Evolutionary conservation across 2,329 filamentous ascomycete species (phyloP).

Genomic region (Fusarium sp.): DNA sequence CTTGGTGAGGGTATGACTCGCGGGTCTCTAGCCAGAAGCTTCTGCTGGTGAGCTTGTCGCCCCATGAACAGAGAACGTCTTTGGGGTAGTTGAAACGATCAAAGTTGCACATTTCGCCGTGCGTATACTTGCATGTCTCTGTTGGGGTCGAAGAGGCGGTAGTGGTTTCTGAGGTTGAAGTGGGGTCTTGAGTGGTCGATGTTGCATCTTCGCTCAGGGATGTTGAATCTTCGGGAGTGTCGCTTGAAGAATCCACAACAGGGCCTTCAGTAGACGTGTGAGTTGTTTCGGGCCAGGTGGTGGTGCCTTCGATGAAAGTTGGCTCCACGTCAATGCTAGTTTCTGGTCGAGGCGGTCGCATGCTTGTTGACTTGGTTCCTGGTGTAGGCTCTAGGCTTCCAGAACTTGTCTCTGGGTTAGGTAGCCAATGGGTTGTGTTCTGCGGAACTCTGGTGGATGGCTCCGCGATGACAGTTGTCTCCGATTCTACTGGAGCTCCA

Average conservation of each 20-base stretch:
- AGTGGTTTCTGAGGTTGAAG: neutral
- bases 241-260: neutral
- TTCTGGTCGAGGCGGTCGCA: neutral
- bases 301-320: neutral
- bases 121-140: neutral
- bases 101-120: conserved; percentile 2
- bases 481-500: neutral
- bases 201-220: neutral
- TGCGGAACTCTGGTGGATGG: neutral
- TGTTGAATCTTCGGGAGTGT: neutral
- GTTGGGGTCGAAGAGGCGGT: neutral
- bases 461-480: neutral
- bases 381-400: neutral
- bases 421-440: neutral
- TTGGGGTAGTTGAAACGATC: neutral
- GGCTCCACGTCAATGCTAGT: neutral
- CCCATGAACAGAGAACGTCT: neutral
- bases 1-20: neutral
- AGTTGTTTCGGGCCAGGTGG: neutral
- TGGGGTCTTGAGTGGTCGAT: neutral
- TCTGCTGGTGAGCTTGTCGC: neutral
- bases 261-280: neutral
- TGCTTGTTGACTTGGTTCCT: neutral
- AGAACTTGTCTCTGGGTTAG: neutral
- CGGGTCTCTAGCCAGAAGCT: neutral